phyloP scores from a whole-genome alignment of 129 eudicot genomes.

The Centaurea solstitialis region DNA sequence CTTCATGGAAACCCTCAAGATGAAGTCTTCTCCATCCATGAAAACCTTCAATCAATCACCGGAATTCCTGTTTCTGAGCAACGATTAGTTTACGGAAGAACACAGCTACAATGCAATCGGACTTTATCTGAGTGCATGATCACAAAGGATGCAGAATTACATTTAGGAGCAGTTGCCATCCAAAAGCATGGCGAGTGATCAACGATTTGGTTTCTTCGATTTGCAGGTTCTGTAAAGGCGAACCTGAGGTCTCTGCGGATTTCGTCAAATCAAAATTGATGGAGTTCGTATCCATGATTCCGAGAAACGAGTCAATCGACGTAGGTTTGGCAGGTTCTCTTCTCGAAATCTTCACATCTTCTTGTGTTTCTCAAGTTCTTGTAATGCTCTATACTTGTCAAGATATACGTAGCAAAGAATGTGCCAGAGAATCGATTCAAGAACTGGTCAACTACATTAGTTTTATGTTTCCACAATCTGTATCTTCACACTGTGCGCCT shows the following conservation, averaged over 20 bases:
- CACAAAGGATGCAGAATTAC: constrained; percentile 43
- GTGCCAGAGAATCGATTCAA: constrained; percentile 43
- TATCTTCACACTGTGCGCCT: constrained; percentile 30
- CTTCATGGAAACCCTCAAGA: constrained; percentile 38
- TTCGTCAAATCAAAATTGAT: background rate
- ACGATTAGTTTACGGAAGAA: constrained; percentile 55
- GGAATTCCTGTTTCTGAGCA: constrained; percentile 50
- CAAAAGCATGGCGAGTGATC: constrained; percentile 48
- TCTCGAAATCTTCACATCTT: background rate
- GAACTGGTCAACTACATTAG: constrained; percentile 29
- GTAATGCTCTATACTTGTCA: constrained; percentile 56
- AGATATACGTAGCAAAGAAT: constrained; percentile 24
- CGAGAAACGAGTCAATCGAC: background rate
- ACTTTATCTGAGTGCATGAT: constrained; percentile 40
- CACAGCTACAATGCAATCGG: constrained; percentile 66
- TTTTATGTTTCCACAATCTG: constrained; percentile 16
- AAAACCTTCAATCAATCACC: constrained; percentile 31
- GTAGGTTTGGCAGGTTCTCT: background rate
- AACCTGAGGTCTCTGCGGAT: background rate
- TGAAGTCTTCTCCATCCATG: constrained; percentile 43
- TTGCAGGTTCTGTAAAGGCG: constrained; percentile 32
- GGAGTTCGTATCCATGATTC: constrained; percentile 9
- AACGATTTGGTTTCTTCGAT: constrained; percentile 38
- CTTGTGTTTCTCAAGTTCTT: constrained; percentile 22
- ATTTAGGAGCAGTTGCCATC: constrained; percentile 50